These are phyloP conservation scores for Funneliformis mosseae DNA, from an alignment of 192 early-diverging fungal genomes.

Conservation along the genomic window DNA sequence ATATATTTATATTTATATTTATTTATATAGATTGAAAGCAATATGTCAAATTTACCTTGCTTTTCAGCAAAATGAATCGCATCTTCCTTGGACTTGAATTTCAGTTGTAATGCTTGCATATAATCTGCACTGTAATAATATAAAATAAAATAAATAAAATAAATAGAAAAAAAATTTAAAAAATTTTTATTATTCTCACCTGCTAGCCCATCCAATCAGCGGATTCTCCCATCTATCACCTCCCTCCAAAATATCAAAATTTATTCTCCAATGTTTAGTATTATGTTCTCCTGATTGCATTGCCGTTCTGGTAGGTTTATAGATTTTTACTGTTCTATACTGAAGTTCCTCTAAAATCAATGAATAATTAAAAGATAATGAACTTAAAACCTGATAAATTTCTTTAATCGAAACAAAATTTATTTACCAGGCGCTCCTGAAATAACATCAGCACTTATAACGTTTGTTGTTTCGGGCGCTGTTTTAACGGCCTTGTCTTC, in stretches of 20 bases:
- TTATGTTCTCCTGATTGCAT: constrained; percentile 83
- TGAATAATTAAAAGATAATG: neutral
- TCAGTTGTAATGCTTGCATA: constrained; percentile 77
- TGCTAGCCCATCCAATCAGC: constrained; percentile 91
- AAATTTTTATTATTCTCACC: constrained; percentile 46
- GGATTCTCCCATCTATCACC: constrained; percentile 91
- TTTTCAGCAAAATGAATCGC: constrained; percentile 94
- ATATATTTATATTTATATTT: no score
- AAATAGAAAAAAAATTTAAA: neutral
- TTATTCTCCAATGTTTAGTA: constrained; percentile 83
- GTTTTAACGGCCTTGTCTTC: neutral
- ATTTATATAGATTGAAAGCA: no score
- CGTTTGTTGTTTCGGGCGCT: neutral
- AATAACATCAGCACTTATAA: constrained; percentile 10
- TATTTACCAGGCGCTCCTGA: constrained; percentile 22
- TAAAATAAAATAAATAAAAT: neutral
- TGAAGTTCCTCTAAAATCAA: constrained; percentile 52
- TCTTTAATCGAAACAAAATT: neutral
- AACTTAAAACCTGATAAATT: neutral
- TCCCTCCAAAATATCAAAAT: constrained; percentile 81
- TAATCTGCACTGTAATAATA: constrained; percentile 68
- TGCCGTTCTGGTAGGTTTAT: constrained; percentile 76
- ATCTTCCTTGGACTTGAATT: constrained; percentile 85
- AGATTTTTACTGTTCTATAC: constrained; percentile 84
- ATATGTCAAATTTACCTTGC: constrained; percentile 58